phyloP scores from a whole-genome alignment of 768 basidiomycete genomes.

The Russula dissimulans region DNA sequence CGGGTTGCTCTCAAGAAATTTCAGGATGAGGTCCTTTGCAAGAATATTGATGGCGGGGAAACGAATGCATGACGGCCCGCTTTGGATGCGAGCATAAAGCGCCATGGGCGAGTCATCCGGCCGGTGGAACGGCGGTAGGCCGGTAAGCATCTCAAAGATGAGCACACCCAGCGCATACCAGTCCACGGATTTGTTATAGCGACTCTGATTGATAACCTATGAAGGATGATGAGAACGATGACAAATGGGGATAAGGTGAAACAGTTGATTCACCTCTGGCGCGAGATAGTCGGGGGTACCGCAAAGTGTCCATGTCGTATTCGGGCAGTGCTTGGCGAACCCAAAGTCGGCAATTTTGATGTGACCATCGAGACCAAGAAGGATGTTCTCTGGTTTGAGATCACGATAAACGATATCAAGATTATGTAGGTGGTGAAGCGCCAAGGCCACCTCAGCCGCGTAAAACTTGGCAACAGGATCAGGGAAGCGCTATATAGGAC shows the following conservation, averaged over 20 bases:
- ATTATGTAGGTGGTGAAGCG: conserved; percentile 80
- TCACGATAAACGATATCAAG: conserved; percentile 93
- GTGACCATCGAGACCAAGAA: conserved; percentile 89
- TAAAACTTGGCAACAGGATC: conserved; percentile 98
- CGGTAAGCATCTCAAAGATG: conserved; percentile 96
- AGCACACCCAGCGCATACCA: conserved; percentile 99
- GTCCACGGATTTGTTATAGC: conserved; percentile 95
- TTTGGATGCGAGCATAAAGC: conserved; percentile 86
- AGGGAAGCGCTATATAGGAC: conserved; percentile 73
- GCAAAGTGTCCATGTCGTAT: conserved; percentile 91
- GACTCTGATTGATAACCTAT: conserved; percentile 67
- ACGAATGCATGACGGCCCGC: conserved; percentile 61
- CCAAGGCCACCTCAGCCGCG: conserved; percentile 88
- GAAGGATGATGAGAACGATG: neutral
- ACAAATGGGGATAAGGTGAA: neutral
- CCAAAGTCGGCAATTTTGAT: conserved; percentile 97
- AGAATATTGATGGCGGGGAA: conserved; percentile 74
- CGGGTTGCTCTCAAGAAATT: conserved; percentile 84
- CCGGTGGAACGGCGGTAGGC: conserved; percentile 91
- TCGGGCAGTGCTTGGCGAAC: conserved; percentile 83
- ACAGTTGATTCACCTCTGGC: conserved; percentile 55
- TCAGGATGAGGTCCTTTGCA: conserved; percentile 82
- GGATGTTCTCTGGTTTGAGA: conserved; percentile 94
- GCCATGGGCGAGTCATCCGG: conserved; percentile 72
- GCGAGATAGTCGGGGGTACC: conserved; percentile 96